These are phyloP conservation scores for Epichloe scottii DNA, from an alignment of 2,329 filamentous ascomycete genomes.

Conservation along the genomic window DNA sequence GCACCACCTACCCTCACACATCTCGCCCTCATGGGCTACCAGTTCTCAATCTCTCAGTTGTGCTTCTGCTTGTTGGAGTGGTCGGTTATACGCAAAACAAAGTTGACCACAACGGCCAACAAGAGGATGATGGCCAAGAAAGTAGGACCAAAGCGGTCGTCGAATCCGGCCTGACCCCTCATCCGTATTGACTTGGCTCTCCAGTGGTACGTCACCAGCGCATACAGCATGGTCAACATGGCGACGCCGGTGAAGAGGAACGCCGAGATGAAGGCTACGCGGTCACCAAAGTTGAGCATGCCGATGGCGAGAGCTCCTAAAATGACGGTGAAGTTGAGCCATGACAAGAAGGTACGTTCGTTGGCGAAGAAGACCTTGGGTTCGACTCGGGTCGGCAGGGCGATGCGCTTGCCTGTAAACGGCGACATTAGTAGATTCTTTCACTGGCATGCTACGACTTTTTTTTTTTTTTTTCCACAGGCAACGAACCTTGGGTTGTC, in stretches of 20 bases:
- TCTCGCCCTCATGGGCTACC: neutral
- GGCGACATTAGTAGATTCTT: conserved; percentile 7
- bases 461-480: neutral
- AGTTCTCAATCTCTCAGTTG: conserved; percentile 5
- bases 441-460: neutral
- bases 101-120: conserved; percentile 89
- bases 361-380: conserved; percentile 99
- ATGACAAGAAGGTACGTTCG: conserved; percentile 96
- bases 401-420: conserved; percentile 84
- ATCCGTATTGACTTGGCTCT: conserved; percentile 82
- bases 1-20: neutral
- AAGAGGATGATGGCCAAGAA: conserved; percentile 77
- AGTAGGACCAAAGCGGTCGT: conserved; percentile 89
- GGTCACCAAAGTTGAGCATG: conserved; percentile 96
- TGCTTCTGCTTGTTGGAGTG: conserved; percentile 26
- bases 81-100: conserved; percentile 60
- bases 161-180: conserved; percentile 88
- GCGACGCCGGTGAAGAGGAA: conserved; percentile 89
- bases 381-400: conserved; percentile 93
- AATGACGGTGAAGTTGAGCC: conserved; percentile 99
- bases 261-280: conserved; percentile 83
- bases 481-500: conserved; percentile 65
- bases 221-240: conserved; percentile 92
- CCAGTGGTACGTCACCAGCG: conserved; percentile 93
- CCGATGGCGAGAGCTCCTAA: conserved; percentile 92